Evolutionary conservation across 305 asterid genomes (phyloP).

Genomic region (Solanum hybrid): DNA sequence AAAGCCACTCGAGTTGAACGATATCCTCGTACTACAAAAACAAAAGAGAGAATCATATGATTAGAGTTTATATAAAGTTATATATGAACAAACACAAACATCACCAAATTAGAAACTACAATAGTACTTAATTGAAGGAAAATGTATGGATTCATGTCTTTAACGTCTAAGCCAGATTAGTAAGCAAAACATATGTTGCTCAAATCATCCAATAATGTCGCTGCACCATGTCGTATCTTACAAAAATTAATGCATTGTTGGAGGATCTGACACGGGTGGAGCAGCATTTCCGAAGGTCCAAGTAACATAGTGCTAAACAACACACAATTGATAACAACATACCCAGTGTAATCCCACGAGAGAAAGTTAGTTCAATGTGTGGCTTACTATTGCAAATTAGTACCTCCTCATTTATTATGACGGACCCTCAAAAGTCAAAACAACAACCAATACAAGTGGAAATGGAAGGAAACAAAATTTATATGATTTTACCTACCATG

Average conservation of each 20-base stretch:
- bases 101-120: neutral
- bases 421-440: neutral
- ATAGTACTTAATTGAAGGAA: neutral
- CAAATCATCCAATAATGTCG: neutral
- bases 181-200: neutral
- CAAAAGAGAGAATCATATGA: neutral
- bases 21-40: constrained; percentile 72
- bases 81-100: neutral
- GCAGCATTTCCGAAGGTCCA: neutral
- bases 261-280: neutral
- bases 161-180: neutral
- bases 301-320: neutral
- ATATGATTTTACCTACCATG: neutral
- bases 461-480: neutral
- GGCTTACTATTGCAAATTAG: neutral
- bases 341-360: neutral
- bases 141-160: neutral
- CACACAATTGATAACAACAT: neutral
- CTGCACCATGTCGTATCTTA: neutral
- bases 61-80: neutral
- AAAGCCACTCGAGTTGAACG: constrained; percentile 84
- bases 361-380: neutral
- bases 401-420: neutral
- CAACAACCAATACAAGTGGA: neutral
- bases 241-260: neutral